A percentile compares a stretch with the other conserved stretches of the same genome.
These are phyloP conservation scores for Scortechinia acanthostroma DNA, from an alignment of 2,329 filamentous ascomycete genomes.

Conservation along the genomic window DNA sequence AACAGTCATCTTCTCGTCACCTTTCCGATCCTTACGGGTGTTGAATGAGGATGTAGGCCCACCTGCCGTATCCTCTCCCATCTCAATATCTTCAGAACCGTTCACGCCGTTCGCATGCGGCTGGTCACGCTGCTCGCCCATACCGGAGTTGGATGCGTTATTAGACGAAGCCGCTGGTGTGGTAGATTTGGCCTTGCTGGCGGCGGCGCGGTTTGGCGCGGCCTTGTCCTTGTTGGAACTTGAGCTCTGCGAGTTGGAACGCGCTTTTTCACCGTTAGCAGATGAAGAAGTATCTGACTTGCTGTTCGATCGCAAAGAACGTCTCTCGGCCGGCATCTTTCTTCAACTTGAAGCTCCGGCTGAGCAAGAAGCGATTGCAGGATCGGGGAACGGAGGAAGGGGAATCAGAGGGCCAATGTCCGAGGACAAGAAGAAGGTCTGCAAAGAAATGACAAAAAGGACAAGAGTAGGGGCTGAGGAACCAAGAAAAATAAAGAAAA, in stretches of 20 bases:
- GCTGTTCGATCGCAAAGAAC: slow-evolving; percentile 1
- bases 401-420: background rate
- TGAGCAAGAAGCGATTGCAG: background rate
- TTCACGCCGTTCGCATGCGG: slow-evolving; percentile 33
- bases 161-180: background rate
- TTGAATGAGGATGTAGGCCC: slow-evolving; percentile 3
- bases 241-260: background rate
- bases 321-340: slow-evolving; percentile 2
- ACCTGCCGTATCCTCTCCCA: slow-evolving; percentile 29
- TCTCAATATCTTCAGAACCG: slow-evolving; percentile 35
- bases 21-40: slow-evolving; percentile 31
- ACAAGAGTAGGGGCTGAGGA: background rate
- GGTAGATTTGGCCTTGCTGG: background rate
- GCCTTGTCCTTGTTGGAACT: slow-evolving; percentile 1
- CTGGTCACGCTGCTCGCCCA: slow-evolving; percentile 25
- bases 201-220: background rate
- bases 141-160: background rate
- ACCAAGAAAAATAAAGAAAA: background rate
- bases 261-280: background rate
- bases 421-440: background rate
- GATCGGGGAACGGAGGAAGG: background rate
- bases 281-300: background rate
- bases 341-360: background rate
- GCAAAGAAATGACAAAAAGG: background rate
- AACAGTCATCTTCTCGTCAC: slow-evolving; percentile 74